Evolutionary conservation across 169 alveolate species (phyloP).

Genomic region (Plasmodium blacklocki): DNA sequence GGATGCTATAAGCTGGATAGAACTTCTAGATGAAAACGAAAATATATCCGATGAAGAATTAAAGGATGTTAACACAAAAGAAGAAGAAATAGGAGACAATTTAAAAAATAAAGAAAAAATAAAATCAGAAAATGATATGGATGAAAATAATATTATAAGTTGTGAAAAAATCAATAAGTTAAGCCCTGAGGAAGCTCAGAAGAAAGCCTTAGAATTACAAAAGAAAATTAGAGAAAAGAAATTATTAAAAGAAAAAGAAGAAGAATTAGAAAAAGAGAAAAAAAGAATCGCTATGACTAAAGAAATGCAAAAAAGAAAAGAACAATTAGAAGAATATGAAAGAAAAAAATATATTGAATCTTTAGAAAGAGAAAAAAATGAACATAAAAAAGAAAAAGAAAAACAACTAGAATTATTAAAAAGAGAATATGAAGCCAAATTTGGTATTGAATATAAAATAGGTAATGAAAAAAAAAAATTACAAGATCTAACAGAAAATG

Average conservation of each 20-base stretch:
- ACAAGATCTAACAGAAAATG: slow-evolving; percentile 65
- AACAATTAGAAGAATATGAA: slow-evolving; percentile 74
- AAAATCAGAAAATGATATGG: not conserved
- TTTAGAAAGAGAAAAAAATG: slow-evolving; percentile 67
- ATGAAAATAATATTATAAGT: not conserved
- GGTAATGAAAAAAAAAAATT: slow-evolving; percentile 40
- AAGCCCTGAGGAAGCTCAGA: slow-evolving; percentile 72
- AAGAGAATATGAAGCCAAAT: slow-evolving; percentile 75
- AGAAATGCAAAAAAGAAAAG: slow-evolving; percentile 70
- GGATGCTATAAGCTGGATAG: slow-evolving; percentile 71
- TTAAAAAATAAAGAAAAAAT: not conserved
- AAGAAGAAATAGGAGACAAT: not conserved
- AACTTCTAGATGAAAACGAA: slow-evolving; percentile 31
- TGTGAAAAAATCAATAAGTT: slow-evolving; percentile 18
- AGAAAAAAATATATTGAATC: slow-evolving; percentile 47
- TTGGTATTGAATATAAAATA: slow-evolving; percentile 50
- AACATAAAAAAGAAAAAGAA: slow-evolving; percentile 74
- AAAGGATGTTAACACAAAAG: not conserved
- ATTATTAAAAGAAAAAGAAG: slow-evolving; percentile 68
- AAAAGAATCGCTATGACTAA: slow-evolving; percentile 73
- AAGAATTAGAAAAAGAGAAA: slow-evolving; percentile 66
- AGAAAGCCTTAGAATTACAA: slow-evolving; percentile 66
- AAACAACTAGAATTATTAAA: slow-evolving; percentile 64
- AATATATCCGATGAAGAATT: not conserved
- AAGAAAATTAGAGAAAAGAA: slow-evolving; percentile 72